Percentiles rank a stretch among this genome's conserved stretches.
Conservation (phyloP, 139 green algal genomes). For the Yamagishiella unicocca region DNA sequence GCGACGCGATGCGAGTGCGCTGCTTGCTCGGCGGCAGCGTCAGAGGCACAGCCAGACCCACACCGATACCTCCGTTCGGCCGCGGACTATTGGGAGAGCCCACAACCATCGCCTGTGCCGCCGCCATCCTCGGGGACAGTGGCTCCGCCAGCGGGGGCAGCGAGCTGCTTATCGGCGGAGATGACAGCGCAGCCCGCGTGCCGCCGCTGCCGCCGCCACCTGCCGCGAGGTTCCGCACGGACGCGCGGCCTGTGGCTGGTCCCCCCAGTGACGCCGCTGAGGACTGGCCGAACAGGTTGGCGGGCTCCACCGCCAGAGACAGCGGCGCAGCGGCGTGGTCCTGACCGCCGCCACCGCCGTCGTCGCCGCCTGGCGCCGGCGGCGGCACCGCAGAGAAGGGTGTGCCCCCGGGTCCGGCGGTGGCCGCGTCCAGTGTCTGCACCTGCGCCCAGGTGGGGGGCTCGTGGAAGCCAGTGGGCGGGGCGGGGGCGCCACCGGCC, state of each 20-base stretch:
- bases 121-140: not conserved
- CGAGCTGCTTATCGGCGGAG: not conserved
- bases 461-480: conserved; percentile 23
- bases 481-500: not conserved
- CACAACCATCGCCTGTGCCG: not conserved
- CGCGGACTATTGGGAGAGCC: not conserved
- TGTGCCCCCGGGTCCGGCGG: conserved; percentile 11
- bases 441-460: conserved; percentile 17
- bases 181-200: not conserved
- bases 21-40: not conserved
- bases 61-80: too few relatives aligned
- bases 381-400: not conserved
- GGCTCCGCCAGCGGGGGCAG: not conserved
- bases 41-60: not conserved
- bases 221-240: not conserved
- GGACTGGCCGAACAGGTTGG: not conserved
- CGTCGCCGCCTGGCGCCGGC: not conserved
- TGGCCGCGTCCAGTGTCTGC: conserved; percentile 18
- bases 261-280: conserved; percentile 1
- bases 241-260: not conserved
- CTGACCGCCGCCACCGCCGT: not conserved
- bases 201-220: not conserved
- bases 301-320: not conserved
- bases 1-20: not conserved
- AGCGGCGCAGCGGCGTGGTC: not conserved